Conservation (phyloP, 306 rosid species). For the Vicia villosa region DNA sequence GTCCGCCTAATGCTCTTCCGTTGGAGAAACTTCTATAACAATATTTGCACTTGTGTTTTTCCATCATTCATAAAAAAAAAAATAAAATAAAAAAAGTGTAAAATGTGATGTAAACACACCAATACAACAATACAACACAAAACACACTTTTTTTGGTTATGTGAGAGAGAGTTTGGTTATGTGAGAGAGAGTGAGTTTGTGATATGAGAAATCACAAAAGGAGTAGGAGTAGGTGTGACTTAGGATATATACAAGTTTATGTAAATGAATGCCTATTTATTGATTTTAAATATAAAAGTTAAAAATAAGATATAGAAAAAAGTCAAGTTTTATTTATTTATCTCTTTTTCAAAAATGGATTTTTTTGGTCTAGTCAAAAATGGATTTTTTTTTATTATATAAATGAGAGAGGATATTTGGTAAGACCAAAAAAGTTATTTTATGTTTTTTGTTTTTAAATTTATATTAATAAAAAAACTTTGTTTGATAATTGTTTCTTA, state of each 20-base stretch:
- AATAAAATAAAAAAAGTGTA: slow-evolving; percentile 39
- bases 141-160: slow-evolving; percentile 2
- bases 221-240: slow-evolving; percentile 31
- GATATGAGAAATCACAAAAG: slow-evolving; percentile 30
- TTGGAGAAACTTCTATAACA: slow-evolving; percentile 76
- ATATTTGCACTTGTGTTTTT: slow-evolving; percentile 79
- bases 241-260: slow-evolving; percentile 29
- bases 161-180: too few relatives aligned
- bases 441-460: too few relatives aligned
- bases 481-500: too few relatives aligned
- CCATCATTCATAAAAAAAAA: slow-evolving; percentile 50
- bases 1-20: slow-evolving; percentile 96
- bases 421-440: too few relatives aligned
- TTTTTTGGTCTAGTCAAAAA: background rate
- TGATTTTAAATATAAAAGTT: background rate
- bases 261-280: background rate
- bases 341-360: background rate
- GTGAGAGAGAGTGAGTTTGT: slow-evolving; percentile 37
- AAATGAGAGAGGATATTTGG: too few relatives aligned
- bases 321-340: background rate
- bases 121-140: slow-evolving; percentile 8
- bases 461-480: too few relatives aligned
- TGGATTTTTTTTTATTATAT: too few relatives aligned
- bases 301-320: background rate
- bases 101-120: background rate